phyloP scores from a whole-genome alignment of 768 basidiomycete genomes.

The Phlebiopsis flavidoalba region DNA sequence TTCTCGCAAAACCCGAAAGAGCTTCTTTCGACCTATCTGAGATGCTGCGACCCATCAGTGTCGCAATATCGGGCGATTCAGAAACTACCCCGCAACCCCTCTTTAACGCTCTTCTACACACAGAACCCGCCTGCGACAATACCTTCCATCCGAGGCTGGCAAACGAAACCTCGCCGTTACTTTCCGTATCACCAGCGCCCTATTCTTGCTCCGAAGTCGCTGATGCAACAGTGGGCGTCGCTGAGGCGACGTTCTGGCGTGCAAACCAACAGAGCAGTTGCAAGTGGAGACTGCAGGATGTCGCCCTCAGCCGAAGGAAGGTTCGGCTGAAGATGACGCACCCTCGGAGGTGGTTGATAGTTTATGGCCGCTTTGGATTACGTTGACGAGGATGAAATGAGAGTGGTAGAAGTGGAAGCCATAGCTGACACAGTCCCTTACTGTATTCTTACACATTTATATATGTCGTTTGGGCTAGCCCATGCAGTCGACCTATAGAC shows the following conservation, averaged over 20 bases:
- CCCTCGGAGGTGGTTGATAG: constrained; percentile 18
- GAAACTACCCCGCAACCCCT: constrained; percentile 28
- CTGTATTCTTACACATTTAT: too few species aligned
- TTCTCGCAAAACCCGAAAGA: constrained; percentile 30
- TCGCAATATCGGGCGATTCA: constrained; percentile 10
- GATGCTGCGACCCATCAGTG: constrained; percentile 36
- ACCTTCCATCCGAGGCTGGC: background rate
- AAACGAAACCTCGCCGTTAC: constrained; percentile 20
- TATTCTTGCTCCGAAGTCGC: constrained; percentile 47
- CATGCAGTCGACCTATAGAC: too few species aligned
- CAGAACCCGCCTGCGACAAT: constrained; percentile 31
- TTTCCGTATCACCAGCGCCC: constrained; percentile 25
- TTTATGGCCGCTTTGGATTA: constrained; percentile 38
- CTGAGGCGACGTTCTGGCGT: constrained; percentile 54
- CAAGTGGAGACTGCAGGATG: constrained; percentile 18
- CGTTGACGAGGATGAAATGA: constrained; percentile 22
- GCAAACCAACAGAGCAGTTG: constrained; percentile 31
- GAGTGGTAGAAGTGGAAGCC: constrained; percentile 1
- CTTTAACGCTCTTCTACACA: constrained; percentile 53
- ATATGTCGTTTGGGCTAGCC: too few species aligned
- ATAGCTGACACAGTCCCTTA: too few species aligned
- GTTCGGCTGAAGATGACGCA: constrained; percentile 10
- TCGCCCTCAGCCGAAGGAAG: constrained; percentile 18
- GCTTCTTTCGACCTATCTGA: constrained; percentile 52
- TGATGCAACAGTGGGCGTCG: constrained; percentile 52